phyloP scores from a whole-genome alignment of 2,329 filamentous ascomycete species.

The Magnaporthiopsis poae region DNA sequence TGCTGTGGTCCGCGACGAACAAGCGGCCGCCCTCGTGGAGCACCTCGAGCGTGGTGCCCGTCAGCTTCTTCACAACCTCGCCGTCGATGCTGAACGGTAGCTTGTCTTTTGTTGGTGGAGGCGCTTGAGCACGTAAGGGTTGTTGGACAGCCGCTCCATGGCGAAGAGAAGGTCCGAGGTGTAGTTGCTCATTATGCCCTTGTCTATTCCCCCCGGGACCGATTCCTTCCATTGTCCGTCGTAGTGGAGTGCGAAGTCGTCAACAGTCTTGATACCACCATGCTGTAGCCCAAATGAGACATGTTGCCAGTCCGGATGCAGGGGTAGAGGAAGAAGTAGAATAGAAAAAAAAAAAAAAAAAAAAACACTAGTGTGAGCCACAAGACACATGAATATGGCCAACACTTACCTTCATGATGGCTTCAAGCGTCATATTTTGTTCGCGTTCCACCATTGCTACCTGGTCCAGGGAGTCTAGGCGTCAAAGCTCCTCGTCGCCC shows the following conservation, averaged over 20 bases:
- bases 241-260: constrained; percentile 33
- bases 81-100: constrained; percentile 29
- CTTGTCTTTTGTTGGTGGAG: constrained; percentile 20
- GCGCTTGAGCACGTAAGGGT: constrained; percentile 29
- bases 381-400: not conserved
- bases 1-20: constrained; percentile 32
- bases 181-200: constrained; percentile 32
- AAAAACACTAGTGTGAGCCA: not conserved
- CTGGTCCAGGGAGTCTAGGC: not conserved
- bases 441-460: not conserved
- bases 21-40: constrained; percentile 29
- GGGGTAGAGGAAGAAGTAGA: too few species aligned
- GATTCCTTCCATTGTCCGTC: constrained; percentile 28
- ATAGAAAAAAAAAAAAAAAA: not conserved
- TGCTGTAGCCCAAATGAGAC: constrained; percentile 13
- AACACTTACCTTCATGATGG: not conserved
- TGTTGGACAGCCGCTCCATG: constrained; percentile 35
- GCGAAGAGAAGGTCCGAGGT: constrained; percentile 37
- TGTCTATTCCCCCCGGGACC: constrained; percentile 24
- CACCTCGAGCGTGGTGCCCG: constrained; percentile 21
- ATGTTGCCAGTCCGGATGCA: too few species aligned
- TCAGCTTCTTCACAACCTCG: constrained; percentile 19
- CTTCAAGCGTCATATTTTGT: not conserved
- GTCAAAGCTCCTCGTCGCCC: not conserved
- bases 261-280: constrained; percentile 21